Evolutionary conservation across 164 flowering plant species (phyloP).

Genomic region (Euptelea pleiosperma): DNA sequence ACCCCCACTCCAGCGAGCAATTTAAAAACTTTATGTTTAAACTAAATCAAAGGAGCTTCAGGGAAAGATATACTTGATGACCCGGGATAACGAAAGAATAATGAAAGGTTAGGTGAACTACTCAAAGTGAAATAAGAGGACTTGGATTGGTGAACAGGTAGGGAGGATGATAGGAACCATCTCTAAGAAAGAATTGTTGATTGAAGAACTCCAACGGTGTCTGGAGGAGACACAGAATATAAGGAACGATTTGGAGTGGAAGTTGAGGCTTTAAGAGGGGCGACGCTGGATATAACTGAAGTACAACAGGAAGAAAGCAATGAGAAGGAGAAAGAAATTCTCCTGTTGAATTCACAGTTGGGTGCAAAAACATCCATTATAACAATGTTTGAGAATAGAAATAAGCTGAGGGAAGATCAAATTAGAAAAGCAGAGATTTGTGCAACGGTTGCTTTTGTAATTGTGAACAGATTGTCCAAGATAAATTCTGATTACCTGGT

Average conservation of each 20-base stretch:
- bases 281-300: slow-evolving; percentile 76
- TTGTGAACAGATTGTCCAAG: slow-evolving; percentile 65
- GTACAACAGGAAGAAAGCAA: slow-evolving; percentile 67
- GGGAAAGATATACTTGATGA: slow-evolving; percentile 27
- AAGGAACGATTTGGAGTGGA: slow-evolving; percentile 65
- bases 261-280: slow-evolving; percentile 81
- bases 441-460: slow-evolving; percentile 71
- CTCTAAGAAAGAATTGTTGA: slow-evolving; percentile 67
- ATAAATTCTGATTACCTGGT: slow-evolving; percentile 26
- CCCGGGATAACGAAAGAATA: slow-evolving; percentile 52
- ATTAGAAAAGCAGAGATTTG: slow-evolving; percentile 43
- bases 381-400: slow-evolving; percentile 34
- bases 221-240: slow-evolving; percentile 64
- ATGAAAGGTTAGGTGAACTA: slow-evolving; percentile 29
- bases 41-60: slow-evolving; percentile 40
- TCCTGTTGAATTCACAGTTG: slow-evolving; percentile 43
- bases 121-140: slow-evolving; percentile 47
- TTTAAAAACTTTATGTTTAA: too few species aligned
- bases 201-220: slow-evolving; percentile 61
- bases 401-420: slow-evolving; percentile 39
- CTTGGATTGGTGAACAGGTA: slow-evolving; percentile 67
- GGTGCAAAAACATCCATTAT: slow-evolving; percentile 30
- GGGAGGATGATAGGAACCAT: slow-evolving; percentile 41
- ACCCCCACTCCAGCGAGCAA: too few species aligned
- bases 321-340: slow-evolving; percentile 63